Conservation (phyloP, 116 monocot species). For the Zostera marina region DNA sequence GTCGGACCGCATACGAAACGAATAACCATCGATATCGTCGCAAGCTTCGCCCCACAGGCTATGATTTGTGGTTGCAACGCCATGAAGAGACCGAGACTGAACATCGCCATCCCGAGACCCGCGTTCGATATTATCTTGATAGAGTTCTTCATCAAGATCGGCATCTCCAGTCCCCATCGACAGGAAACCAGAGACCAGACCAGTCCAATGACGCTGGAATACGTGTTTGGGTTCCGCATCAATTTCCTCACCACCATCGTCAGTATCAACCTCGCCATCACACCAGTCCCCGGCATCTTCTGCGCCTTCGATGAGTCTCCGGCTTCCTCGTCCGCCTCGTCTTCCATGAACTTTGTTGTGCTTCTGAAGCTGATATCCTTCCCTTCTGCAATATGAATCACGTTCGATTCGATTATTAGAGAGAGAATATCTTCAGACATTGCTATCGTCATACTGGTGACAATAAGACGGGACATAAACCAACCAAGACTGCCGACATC, state of each 20-base stretch:
- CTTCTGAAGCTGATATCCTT: constrained; percentile 46
- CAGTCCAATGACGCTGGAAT: constrained; percentile 40
- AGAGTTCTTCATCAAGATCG: constrained; percentile 21
- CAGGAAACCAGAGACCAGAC: constrained; percentile 45
- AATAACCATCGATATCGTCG: constrained; percentile 22
- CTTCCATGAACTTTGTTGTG: constrained; percentile 23
- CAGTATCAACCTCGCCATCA: constrained; percentile 35
- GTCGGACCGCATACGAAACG: constrained; percentile 28
- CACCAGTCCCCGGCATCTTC: constrained; percentile 26
- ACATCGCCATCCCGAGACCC: constrained; percentile 56
- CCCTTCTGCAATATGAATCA: constrained; percentile 1
- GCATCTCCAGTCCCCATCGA: constrained; percentile 34
- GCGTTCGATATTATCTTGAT: constrained; percentile 49
- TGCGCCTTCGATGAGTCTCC: background rate
- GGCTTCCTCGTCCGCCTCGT: constrained; percentile 1
- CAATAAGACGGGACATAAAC: background rate
- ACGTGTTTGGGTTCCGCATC: constrained; percentile 44
- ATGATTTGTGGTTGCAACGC: constrained; percentile 43
- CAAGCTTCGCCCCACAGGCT: constrained; percentile 35
- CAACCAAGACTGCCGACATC: background rate
- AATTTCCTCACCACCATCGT: constrained; percentile 38
- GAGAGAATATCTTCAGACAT: background rate
- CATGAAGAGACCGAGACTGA: constrained; percentile 52
- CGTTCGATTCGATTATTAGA: background rate
- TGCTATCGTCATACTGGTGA: background rate